Evolutionary conservation across 2,329 filamentous ascomycete species (phyloP).

Genomic region (Trichoderma asperellum): DNA sequence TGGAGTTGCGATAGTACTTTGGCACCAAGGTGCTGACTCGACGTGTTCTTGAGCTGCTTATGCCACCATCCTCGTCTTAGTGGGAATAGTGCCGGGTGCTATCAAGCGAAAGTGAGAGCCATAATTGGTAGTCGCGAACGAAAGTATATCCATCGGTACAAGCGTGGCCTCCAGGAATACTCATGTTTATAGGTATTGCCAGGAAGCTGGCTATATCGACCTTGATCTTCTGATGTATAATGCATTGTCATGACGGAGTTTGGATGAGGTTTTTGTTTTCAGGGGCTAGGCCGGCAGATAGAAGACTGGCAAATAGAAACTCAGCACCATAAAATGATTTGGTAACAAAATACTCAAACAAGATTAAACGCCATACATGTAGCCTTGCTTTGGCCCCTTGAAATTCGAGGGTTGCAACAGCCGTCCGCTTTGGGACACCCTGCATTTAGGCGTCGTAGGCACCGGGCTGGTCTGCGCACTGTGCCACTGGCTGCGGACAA

Average conservation of each 20-base stretch:
- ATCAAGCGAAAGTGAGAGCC: background rate
- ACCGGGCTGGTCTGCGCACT: slow-evolving; percentile 3
- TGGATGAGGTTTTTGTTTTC: background rate
- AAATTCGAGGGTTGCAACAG: slow-evolving; percentile 11
- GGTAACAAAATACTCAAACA: background rate
- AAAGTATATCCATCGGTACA: background rate
- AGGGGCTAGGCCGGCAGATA: background rate
- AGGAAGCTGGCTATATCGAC: background rate
- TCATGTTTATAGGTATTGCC: background rate
- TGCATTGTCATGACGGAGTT: background rate
- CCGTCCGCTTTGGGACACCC: slow-evolving; percentile 12
- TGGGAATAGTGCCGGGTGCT: background rate
- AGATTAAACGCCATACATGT: background rate
- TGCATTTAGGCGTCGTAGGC: slow-evolving; percentile 6
- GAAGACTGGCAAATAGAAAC: background rate
- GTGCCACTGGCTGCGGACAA: background rate
- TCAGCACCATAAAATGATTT: background rate
- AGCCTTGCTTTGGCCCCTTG: background rate
- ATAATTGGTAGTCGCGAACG: background rate
- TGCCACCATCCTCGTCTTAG: background rate
- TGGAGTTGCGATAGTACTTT: too few relatives aligned
- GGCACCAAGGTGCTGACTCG: too few relatives aligned
- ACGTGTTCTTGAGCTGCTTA: too few relatives aligned
- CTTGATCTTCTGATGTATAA: background rate
- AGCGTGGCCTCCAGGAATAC: background rate